phyloP scores from a whole-genome alignment of 2,329 filamentous ascomycete species.

The Trichoderma sp. region DNA sequence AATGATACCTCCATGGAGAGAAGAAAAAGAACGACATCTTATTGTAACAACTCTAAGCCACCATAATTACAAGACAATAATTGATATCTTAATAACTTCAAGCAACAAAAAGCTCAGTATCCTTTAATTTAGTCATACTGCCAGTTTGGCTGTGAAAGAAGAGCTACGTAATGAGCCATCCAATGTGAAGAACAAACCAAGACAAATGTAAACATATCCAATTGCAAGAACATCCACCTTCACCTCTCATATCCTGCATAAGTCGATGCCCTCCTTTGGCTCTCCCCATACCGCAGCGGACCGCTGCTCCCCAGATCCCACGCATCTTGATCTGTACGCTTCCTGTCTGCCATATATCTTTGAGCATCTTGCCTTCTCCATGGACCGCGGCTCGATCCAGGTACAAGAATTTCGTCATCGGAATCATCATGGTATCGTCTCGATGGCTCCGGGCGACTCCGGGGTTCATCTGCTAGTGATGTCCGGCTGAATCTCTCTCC shows the following conservation, averaged over 20 bases:
- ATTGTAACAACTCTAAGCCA: accelerated
- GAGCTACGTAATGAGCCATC: not conserved
- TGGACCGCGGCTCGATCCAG: not conserved
- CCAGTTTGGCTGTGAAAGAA: not conserved
- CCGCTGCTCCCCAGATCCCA: not conserved
- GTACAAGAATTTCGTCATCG: not conserved
- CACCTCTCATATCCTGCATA: not conserved
- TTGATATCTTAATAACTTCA: not conserved
- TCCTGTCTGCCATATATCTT: not conserved
- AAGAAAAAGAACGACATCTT: not conserved
- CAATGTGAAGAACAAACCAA: not conserved
- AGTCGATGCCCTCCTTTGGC: not conserved
- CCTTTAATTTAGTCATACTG: not conserved
- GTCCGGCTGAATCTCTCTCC: not conserved
- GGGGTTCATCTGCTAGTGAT: not conserved
- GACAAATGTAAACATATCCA: not conserved
- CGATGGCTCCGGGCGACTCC: not conserved
- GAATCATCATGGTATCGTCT: not conserved
- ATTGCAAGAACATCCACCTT: not conserved
- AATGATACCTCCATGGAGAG: too few relatives aligned
- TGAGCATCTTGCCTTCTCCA: slow-evolving; percentile 9
- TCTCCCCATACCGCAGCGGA: not conserved
- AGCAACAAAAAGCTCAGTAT: not conserved
- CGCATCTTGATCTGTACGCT: not conserved
- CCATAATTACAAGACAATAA: not conserved